phyloP scores from a whole-genome alignment of 2,329 filamentous ascomycete genomes.

The Coleophoma eucalyptorum region DNA sequence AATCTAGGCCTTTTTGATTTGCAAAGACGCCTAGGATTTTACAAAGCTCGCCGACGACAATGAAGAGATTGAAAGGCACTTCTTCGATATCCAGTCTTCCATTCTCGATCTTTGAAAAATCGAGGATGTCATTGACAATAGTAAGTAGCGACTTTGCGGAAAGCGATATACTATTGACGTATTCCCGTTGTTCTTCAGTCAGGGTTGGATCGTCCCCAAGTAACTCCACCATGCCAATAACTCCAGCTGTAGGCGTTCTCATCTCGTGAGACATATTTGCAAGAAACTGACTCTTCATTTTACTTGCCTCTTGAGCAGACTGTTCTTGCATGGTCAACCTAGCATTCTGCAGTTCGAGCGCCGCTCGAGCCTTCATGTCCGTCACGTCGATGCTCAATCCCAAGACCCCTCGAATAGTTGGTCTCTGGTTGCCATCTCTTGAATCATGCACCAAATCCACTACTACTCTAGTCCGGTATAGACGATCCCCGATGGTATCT shows the following conservation, averaged over 20 bases:
- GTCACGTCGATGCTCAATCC: constrained; percentile 20
- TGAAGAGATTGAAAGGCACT: constrained; percentile 57
- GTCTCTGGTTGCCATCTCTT: constrained; percentile 12
- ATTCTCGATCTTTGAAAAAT: constrained; percentile 71
- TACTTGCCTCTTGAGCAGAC: constrained; percentile 19
- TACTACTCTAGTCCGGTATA: constrained; percentile 16
- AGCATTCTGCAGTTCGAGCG: constrained; percentile 17
- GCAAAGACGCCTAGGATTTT: constrained; percentile 74
- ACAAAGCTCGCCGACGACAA: constrained; percentile 38
- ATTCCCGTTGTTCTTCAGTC: constrained; percentile 16
- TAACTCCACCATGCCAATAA: constrained; percentile 22
- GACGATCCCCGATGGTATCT: constrained; percentile 10
- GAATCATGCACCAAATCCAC: constrained; percentile 16
- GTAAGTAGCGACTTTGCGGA: constrained; percentile 18
- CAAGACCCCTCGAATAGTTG: constrained; percentile 16
- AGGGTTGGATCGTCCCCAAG: constrained; percentile 17
- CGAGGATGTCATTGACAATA: constrained; percentile 70
- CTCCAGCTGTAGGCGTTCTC: constrained; percentile 21
- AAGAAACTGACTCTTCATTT: constrained; percentile 20
- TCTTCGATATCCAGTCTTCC: constrained; percentile 68
- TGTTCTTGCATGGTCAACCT: constrained; percentile 17
- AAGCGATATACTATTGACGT: constrained; percentile 17
- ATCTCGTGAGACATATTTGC: constrained; percentile 24
- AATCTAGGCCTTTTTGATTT: constrained; percentile 17
- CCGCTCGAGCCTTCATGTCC: constrained; percentile 15